Evolutionary conservation across 805 yeast species (phyloP), one percentile per base, ranked within the genome.

Genomic region (Candida hispaniensis): DNA sequence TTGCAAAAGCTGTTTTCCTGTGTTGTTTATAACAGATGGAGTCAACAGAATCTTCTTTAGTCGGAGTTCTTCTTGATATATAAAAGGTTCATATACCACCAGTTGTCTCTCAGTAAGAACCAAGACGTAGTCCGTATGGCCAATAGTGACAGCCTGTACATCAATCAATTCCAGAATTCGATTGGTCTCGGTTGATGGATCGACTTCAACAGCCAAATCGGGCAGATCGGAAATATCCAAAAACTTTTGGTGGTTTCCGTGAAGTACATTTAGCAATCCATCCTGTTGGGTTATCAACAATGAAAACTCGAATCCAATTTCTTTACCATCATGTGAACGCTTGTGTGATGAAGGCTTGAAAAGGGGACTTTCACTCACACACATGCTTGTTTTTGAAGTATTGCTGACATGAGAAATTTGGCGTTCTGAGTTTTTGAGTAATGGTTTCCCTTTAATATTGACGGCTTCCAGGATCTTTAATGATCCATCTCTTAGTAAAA

Each of bases 391-490:
- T n/a, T n/a, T n/a, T n/a, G n/a, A n/a, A n/a, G n/a, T n/a, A n/a
- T n/a, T n/a, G 11, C 28, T 32, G 3, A 28, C 36, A 23, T 27
- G 36, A 13, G 23, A 27, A 10, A 32, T 32, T 4, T 27, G 7
- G 14, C 23, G 18, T 11, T 32, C 21, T 4, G 36, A 27, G 11
- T 27, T 28, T 23, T 32, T 32, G 14, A 32, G 14, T 21, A 32
- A 32, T 7, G 36, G 36, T 23, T 28, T 11, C 17, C 18, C 17
- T 27, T 32, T 32, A 28, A 24, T 32, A 11, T 28, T 32, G 5
- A 32, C 36, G 4, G 36, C 28, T n/a, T 32, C 36, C 10, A 32
- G 13, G 2, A 32, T 18, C 36, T 32, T 32, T 11, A 32, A 27
- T 11, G 23, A 28, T 7, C 36, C 36, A 11, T 32, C 36, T 11